phyloP scores from a whole-genome alignment of 345 rosid genomes.

The Diplotaxis tenuifolia region DNA sequence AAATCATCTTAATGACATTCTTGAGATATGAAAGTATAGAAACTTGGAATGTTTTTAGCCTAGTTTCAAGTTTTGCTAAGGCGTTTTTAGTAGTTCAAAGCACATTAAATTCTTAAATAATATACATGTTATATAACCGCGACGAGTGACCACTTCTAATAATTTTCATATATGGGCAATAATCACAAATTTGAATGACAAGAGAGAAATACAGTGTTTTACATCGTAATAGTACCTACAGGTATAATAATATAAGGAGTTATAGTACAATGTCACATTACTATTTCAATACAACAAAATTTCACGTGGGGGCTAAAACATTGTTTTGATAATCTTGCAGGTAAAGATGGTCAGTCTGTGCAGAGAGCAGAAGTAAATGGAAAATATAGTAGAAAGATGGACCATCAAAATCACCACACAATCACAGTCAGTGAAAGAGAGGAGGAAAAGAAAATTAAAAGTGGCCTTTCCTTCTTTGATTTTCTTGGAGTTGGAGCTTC shows the following conservation, averaged over 20 bases:
- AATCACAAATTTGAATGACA: slow-evolving; percentile 32
- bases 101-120: slow-evolving; percentile 8
- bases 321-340: slow-evolving; percentile 27
- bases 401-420: slow-evolving; percentile 38
- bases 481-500: slow-evolving; percentile 39
- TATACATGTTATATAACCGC: slow-evolving; percentile 5
- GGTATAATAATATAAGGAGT: slow-evolving; percentile 28
- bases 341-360: slow-evolving; percentile 37
- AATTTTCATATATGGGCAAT: slow-evolving; percentile 14
- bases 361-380: slow-evolving; percentile 41
- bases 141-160: slow-evolving; percentile 20
- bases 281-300: slow-evolving; percentile 34
- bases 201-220: slow-evolving; percentile 30
- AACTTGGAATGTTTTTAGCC: slow-evolving; percentile 13
- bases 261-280: slow-evolving; percentile 30
- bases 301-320: slow-evolving; percentile 39
- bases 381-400: slow-evolving; percentile 35
- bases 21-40: slow-evolving; percentile 18
- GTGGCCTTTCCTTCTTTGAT: slow-evolving; percentile 36
- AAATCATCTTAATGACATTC: background rate
- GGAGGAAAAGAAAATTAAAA: slow-evolving; percentile 19
- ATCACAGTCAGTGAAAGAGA: slow-evolving; percentile 29
- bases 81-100: too few relatives aligned
- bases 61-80: too few relatives aligned
- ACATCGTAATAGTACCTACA: slow-evolving; percentile 36